These are phyloP conservation scores for Syzygium syzygioides DNA, from an alignment of 441 rosid species.

Conservation along the genomic window DNA sequence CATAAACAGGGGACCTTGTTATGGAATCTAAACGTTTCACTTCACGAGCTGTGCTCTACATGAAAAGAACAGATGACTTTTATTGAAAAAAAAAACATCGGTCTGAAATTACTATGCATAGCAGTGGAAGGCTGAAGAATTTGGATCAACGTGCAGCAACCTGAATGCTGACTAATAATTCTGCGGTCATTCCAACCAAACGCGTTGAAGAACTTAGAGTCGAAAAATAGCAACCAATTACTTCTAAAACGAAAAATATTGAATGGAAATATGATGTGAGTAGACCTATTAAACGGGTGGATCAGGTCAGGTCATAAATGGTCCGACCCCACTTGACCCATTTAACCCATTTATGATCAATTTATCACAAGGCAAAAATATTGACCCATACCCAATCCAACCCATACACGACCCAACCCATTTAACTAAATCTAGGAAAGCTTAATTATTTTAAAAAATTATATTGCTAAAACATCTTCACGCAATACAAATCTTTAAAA, in stretches of 20 bases:
- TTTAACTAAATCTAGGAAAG: too few relatives aligned
- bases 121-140: neutral
- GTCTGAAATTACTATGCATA: neutral
- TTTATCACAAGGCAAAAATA: too few relatives aligned
- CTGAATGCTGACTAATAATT: neutral
- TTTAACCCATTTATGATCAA: too few relatives aligned
- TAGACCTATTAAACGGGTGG: too few relatives aligned
- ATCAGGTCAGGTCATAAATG: too few relatives aligned
- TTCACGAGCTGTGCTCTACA: constrained; percentile 90
- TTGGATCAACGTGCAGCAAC: neutral
- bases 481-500: too few relatives aligned
- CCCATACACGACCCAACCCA: too few relatives aligned
- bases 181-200: neutral
- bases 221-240: neutral
- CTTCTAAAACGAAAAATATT: neutral
- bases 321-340: too few relatives aligned
- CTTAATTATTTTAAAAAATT: too few relatives aligned
- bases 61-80: neutral
- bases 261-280: neutral
- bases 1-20: constrained; percentile 88
- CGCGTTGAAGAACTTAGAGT: neutral
- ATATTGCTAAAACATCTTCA: too few relatives aligned
- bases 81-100: neutral
- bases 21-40: constrained; percentile 89
- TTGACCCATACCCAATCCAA: too few relatives aligned